Conservation (phyloP, 179 eudicot species). For the Beta macrorhiza region DNA sequence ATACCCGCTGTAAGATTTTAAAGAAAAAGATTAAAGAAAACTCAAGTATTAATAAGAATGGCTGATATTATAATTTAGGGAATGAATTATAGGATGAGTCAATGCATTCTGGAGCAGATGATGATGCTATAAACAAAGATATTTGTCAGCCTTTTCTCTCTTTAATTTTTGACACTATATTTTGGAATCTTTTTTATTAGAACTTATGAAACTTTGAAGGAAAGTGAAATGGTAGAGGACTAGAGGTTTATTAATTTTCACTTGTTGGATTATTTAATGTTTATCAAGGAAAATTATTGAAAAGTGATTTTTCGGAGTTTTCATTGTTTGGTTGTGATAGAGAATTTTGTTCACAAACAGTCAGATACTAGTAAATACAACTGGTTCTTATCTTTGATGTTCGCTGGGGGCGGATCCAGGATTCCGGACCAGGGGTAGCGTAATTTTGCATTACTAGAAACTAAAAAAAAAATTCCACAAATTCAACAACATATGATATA, state of each 20-base stretch:
- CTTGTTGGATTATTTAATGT: not conserved
- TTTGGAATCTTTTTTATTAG: not conserved
- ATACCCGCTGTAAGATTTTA: too few species aligned
- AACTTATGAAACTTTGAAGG: not conserved
- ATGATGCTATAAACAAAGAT: constrained; percentile 86
- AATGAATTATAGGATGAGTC: constrained; percentile 67
- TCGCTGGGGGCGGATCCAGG: not conserved
- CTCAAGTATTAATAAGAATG: not conserved
- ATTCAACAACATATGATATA: too few species aligned
- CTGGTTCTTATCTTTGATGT: not conserved
- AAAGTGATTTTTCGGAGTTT: not conserved
- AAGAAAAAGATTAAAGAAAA: too few species aligned
- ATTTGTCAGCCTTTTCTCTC: constrained; percentile 26
- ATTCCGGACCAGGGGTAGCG: too few species aligned
- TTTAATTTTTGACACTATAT: not conserved
- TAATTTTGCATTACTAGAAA: too few species aligned
- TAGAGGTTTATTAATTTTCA: not conserved
- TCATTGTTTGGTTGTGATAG: too few species aligned
- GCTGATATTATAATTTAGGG: not conserved
- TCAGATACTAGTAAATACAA: not conserved
- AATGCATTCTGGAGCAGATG: constrained; percentile 98
- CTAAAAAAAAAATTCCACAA: too few species aligned
- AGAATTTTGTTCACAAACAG: not conserved
- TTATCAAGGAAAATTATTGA: not conserved
- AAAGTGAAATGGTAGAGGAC: not conserved